Conservation (phyloP, 192 early-diverging fungal species). For the Umbelopsis ramanniana region DNA sequence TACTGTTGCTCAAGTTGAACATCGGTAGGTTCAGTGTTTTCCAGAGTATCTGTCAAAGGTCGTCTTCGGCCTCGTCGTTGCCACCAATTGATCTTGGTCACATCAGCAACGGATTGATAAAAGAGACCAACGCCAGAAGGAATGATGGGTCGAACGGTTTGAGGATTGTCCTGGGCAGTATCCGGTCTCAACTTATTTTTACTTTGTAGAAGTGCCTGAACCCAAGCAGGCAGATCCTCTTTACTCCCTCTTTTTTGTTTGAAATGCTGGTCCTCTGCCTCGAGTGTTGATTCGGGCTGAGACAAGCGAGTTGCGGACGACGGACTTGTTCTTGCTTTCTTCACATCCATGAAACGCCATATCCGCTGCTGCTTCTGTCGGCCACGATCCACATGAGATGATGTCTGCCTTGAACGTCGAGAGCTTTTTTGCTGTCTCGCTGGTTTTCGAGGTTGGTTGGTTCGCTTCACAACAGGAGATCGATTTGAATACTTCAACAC, state of each 20-base stretch:
- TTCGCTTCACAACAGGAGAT: neutral
- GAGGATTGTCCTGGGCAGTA: neutral
- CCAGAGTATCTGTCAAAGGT: neutral
- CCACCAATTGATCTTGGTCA: constrained; percentile 15
- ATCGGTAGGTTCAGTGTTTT: constrained; percentile 1
- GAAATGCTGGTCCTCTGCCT: constrained; percentile 1
- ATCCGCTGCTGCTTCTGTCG: neutral
- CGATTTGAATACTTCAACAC: neutral
- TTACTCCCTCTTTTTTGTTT: neutral
- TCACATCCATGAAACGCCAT: constrained; percentile 11
- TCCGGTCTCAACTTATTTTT: neutral
- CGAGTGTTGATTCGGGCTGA: neutral
- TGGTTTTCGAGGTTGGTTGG: neutral
- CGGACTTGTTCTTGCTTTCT: neutral
- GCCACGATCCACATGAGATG: too few relatives aligned
- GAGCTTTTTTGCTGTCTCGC: neutral
- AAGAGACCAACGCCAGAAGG: constrained; percentile 8
- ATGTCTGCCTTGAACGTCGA: neutral
- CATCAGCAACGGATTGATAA: constrained; percentile 7
- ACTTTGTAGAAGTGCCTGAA: neutral
- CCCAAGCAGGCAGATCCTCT: constrained; percentile 2
- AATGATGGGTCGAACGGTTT: neutral
- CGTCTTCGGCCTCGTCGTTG: neutral
- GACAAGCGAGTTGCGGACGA: neutral
- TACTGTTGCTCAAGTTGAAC: neutral